Evolutionary conservation across 768 basidiomycete species (phyloP).

Genomic region (Hypsizygus marmoreus): DNA sequence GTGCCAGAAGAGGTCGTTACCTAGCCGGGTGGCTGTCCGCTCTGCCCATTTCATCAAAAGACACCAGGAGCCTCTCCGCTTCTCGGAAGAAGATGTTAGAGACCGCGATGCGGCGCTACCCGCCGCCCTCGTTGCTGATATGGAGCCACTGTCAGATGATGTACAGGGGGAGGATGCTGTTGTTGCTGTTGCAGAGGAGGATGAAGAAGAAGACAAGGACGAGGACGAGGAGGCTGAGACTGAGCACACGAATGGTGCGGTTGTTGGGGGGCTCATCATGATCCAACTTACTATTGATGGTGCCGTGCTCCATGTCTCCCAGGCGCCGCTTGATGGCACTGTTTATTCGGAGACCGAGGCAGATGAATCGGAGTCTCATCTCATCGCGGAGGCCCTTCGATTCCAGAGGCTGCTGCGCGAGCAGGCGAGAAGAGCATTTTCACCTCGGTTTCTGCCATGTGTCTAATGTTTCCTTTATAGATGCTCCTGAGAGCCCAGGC

Average conservation of each 20-base stretch:
- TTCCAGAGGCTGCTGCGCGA: no score
- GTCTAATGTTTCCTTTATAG: no score
- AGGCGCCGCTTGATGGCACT: conserved; percentile 2
- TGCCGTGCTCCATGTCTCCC: conserved; percentile 4
- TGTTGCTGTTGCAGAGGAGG: not conserved
- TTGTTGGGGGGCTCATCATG: not conserved
- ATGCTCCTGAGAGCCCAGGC: no score
- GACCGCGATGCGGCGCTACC: conserved; percentile 8
- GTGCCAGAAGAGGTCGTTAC: no score
- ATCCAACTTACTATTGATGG: not conserved
- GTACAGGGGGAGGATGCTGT: not conserved
- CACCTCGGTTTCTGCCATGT: no score
- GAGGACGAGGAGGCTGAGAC: not conserved
- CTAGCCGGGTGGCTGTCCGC: not conserved
- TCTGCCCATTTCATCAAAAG: not conserved
- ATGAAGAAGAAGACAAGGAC: not conserved
- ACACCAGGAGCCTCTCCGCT: conserved; percentile 10
- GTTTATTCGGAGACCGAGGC: no score
- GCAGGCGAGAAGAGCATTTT: no score
- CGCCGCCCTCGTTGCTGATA: conserved; percentile 9
- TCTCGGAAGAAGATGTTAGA: conserved; percentile 1
- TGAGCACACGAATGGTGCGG: no score
- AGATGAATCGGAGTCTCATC: not conserved
- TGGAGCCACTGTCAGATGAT: not conserved
- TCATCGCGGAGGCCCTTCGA: not conserved